phyloP scores from a whole-genome alignment of 768 basidiomycete species.

The Calocybe gangraenosa region DNA sequence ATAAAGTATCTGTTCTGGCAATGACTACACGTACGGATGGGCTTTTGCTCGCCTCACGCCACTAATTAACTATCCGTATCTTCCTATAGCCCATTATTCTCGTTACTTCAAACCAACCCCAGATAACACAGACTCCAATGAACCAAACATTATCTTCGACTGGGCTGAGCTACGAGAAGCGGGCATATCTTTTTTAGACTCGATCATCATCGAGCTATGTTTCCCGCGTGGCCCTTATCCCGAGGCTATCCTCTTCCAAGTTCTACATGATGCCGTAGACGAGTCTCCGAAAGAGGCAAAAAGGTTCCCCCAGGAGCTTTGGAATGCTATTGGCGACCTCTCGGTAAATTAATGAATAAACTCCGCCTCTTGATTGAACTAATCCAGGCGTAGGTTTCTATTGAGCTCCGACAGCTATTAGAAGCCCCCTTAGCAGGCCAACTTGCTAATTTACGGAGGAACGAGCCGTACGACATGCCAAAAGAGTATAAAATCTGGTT shows the following conservation, averaged over 20 bases:
- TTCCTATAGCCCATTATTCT: constrained; percentile 59
- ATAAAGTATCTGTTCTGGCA: constrained; percentile 63
- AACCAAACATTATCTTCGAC: constrained; percentile 61
- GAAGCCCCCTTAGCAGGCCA: constrained; percentile 57
- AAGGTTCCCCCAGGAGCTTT: constrained; percentile 74
- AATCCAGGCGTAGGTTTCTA: constrained; percentile 41
- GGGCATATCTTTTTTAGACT: constrained; percentile 76
- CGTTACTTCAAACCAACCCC: constrained; percentile 56
- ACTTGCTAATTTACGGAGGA: constrained; percentile 51
- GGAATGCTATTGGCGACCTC: constrained; percentile 80
- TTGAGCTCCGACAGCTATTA: constrained; percentile 64
- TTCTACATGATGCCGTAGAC: constrained; percentile 66
- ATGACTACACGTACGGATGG: constrained; percentile 58
- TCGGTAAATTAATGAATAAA: constrained; percentile 41
- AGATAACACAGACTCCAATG: constrained; percentile 29
- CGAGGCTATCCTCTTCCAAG: constrained; percentile 57
- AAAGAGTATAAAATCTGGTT: constrained; percentile 62
- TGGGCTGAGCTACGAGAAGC: constrained; percentile 57
- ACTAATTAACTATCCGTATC: not conserved
- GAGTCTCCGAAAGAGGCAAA: constrained; percentile 72
- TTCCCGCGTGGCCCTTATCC: constrained; percentile 71
- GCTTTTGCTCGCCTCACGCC: constrained; percentile 2
- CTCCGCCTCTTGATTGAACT: not conserved
- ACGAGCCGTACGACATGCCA: constrained; percentile 47
- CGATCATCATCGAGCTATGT: constrained; percentile 78